These are phyloP conservation scores for Rhizoctonia solani DNA, from an alignment of 1,284 basidiomycete species.

Conservation along the genomic window DNA sequence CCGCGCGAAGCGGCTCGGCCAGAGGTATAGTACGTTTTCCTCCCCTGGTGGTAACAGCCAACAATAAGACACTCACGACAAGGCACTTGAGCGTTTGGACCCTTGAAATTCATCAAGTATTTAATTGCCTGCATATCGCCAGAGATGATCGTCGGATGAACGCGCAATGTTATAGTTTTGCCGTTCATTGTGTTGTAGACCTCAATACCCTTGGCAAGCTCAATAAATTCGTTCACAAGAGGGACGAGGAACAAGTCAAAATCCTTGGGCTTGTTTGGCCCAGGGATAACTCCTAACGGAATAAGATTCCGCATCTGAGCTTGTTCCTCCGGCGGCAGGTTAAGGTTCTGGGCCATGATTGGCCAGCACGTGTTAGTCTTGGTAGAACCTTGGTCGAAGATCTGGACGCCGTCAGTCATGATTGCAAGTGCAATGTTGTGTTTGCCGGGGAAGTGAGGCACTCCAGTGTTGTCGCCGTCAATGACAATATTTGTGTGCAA, in stretches of 20 bases:
- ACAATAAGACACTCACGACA: conserved; percentile 46
- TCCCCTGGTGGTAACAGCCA: conserved; percentile 41
- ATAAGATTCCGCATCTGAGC: conserved; percentile 29
- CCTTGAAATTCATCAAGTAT: conserved; percentile 44
- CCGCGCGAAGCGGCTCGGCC: conserved; percentile 19
- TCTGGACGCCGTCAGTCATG: conserved; percentile 49
- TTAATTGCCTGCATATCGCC: too few species aligned
- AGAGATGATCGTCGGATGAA: too few species aligned
- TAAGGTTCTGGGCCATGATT: conserved; percentile 35
- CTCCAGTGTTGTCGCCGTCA: not conserved
- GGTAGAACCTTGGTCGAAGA: conserved; percentile 45
- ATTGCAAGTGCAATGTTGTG: conserved; percentile 45
- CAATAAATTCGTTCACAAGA: not conserved
- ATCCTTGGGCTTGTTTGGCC: not conserved
- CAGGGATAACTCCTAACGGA: conserved; percentile 35
- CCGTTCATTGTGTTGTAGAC: too few species aligned
- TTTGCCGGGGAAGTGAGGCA: conserved; percentile 43
- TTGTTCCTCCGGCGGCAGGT: conserved; percentile 32
- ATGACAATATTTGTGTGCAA: conserved; percentile 1
- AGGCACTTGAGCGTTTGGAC: conserved; percentile 43
- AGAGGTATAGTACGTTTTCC: conserved; percentile 46
- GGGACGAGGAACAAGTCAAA: not conserved
- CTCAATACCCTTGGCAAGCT: conserved; percentile 7
- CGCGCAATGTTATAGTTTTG: too few species aligned
- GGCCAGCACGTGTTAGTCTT: conserved; percentile 44